These are phyloP conservation scores for Trametes polyzona DNA, from an alignment of 1,284 basidiomycete species.

Conservation along the genomic window DNA sequence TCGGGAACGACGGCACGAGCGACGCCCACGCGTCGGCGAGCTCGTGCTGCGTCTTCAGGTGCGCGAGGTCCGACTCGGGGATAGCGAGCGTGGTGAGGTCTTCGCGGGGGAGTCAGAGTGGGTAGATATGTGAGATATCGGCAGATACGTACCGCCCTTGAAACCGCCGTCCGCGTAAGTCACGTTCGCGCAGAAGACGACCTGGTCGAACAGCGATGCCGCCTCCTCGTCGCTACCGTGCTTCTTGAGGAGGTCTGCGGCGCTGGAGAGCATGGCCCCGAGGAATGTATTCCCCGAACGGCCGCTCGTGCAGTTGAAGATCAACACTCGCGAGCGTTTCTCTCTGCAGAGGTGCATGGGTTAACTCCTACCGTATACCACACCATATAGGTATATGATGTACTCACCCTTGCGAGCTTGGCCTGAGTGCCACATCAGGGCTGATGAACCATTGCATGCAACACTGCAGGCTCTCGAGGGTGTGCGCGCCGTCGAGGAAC, in stretches of 20 bases:
- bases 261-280: constrained; percentile 55
- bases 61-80: constrained; percentile 62
- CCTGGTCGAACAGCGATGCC: constrained; percentile 73
- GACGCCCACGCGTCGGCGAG: constrained; percentile 76
- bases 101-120: constrained; percentile 34
- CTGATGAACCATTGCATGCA: constrained; percentile 88
- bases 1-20: constrained; percentile 64
- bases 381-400: not conserved
- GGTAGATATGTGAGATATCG: constrained; percentile 7
- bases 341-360: not conserved
- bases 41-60: constrained; percentile 77
- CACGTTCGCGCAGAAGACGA: constrained; percentile 96
- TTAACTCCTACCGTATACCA: not conserved
- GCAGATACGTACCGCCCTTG: constrained; percentile 75
- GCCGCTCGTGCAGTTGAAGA: constrained; percentile 97
- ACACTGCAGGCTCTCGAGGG: constrained; percentile 85
- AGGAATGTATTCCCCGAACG: constrained; percentile 83
- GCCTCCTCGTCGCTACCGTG: constrained; percentile 43
- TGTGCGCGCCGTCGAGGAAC: constrained; percentile 97
- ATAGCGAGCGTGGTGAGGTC: constrained; percentile 77
- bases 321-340: constrained; percentile 57
- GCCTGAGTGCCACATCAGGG: constrained; percentile 51
- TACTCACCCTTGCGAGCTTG: constrained; percentile 27
- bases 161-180: constrained; percentile 90
- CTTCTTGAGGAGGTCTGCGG: constrained; percentile 49